Evolutionary conservation across 768 basidiomycete genomes (phyloP), one percentile per base, ranked within the genome.

Genomic region (Tephrocybe sp.): DNA sequence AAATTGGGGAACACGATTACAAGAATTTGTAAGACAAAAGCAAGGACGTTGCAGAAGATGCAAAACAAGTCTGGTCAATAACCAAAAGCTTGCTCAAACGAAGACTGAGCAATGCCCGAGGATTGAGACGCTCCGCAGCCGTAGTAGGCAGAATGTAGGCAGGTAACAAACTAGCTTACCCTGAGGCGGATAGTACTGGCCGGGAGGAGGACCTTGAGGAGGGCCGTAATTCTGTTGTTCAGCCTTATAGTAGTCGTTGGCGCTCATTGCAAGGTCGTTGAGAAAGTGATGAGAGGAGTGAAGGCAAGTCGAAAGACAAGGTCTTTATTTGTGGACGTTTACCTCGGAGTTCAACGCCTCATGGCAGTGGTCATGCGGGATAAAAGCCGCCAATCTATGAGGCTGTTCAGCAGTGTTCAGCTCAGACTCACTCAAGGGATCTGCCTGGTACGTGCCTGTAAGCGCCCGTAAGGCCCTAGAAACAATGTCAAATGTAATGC

Each of bases 191-290:
- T 36, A 53, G 48, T 54, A 36, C 19, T 45, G 55, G 61, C 68
- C 71, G 61, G 68, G 66, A 45, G 73, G 73, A 22, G 72, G 71
- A 30, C 69, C 70, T 44, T 70, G 69, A 9, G 79, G 79, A 12
- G 78, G 79, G 51, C 79, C 81, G 61, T 83, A 81, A 36, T 79
- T 78, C 36, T 74, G 69, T 55, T 74, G 74, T 53, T 79, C 75
- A 38, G 72, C 71, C 45, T 70, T 70, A 68, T 89, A 89, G 60
- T 87, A 91, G 60, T 89, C 87, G 68, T 84, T 82, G 62, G 82
- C 85, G 54, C 87, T 84, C 88, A 87, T 85, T 58, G n/a, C n/a
- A 51, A 58, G 55, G 49, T 13, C 54, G 53, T 45, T 57, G 32
- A 53, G 42, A 35, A 48, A 46, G 44, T 41, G 56, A 51, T 52